These are phyloP conservation scores for Viola odorata DNA, from an alignment of 345 rosid species.

Conservation along the genomic window DNA sequence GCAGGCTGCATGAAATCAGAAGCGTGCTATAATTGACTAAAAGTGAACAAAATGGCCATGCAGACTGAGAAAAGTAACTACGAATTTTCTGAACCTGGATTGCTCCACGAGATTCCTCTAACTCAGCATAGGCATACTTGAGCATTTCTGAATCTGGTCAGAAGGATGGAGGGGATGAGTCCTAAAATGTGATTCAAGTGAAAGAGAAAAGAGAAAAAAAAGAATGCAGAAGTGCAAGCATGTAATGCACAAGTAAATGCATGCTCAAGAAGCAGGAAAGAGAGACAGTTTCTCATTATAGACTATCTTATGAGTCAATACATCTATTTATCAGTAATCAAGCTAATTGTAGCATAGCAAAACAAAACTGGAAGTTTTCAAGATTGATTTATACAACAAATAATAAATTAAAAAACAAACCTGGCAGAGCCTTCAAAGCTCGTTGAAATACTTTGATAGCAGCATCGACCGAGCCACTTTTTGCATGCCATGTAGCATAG, in stretches of 20 bases:
- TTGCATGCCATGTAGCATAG: conserved; percentile 90
- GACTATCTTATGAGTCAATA: neutral
- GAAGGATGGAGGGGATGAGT: neutral
- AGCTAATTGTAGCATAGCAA: neutral
- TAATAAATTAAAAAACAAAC: conserved; percentile 30
- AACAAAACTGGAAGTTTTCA: neutral
- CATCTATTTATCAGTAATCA: neutral
- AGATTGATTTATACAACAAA: neutral
- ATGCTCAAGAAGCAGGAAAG: too few relatives aligned
- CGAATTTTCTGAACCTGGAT: conserved; percentile 41
- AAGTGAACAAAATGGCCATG: neutral
- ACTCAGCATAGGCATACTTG: conserved; percentile 89
- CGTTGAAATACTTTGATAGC: conserved; percentile 93
- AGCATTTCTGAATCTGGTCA: conserved; percentile 73
- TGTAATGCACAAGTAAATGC: too few relatives aligned
- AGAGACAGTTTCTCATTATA: too few relatives aligned
- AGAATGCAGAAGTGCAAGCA: too few relatives aligned
- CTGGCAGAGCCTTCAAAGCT: conserved; percentile 92
- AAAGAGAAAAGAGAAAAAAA: too few relatives aligned
- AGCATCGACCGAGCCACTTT: conserved; percentile 78
- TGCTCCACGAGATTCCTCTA: conserved; percentile 93
- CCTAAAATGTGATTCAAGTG: too few relatives aligned
- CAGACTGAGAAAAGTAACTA: neutral
- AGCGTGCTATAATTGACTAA: conserved; percentile 16
- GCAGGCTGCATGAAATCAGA: conserved; percentile 60